A percentile compares a stretch with the other conserved stretches of the same genome.
Conservation (phyloP, 257 asterid species). For the Gentiana straminea region DNA sequence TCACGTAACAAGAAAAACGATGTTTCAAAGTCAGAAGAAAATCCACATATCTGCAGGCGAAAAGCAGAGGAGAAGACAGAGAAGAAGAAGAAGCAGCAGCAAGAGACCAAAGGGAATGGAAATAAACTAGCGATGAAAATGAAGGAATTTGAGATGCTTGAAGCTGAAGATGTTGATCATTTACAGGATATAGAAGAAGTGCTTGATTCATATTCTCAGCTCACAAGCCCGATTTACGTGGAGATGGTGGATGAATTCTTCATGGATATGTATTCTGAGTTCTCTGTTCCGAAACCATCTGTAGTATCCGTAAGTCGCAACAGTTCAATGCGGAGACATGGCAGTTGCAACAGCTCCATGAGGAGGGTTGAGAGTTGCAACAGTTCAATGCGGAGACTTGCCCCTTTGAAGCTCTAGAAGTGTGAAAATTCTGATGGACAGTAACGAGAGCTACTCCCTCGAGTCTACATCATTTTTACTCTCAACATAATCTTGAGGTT, state of each 20-base stretch:
- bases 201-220: constrained; percentile 55
- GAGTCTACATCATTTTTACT: no score
- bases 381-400: constrained; percentile 50
- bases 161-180: constrained; percentile 50
- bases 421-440: no score
- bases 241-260: constrained; percentile 57
- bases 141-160: constrained; percentile 72
- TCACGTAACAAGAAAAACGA: constrained; percentile 14
- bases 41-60: constrained; percentile 8
- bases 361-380: neutral
- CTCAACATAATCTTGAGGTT: no score
- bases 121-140: constrained; percentile 33
- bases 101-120: constrained; percentile 8
- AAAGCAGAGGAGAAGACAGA: constrained; percentile 12
- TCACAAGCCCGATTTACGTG: constrained; percentile 50
- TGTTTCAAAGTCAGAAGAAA: constrained; percentile 2
- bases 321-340: constrained; percentile 49
- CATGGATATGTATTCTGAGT: constrained; percentile 48
- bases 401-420: constrained; percentile 49
- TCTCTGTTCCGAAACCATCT: constrained; percentile 23
- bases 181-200: constrained; percentile 73
- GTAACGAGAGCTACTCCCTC: no score
- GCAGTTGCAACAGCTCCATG: neutral
- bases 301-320: constrained; percentile 19
- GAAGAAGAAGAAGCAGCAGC: constrained; percentile 8